Conservation (phyloP, 2,329 filamentous ascomycete species). For the Lomentospora prolificans region DNA sequence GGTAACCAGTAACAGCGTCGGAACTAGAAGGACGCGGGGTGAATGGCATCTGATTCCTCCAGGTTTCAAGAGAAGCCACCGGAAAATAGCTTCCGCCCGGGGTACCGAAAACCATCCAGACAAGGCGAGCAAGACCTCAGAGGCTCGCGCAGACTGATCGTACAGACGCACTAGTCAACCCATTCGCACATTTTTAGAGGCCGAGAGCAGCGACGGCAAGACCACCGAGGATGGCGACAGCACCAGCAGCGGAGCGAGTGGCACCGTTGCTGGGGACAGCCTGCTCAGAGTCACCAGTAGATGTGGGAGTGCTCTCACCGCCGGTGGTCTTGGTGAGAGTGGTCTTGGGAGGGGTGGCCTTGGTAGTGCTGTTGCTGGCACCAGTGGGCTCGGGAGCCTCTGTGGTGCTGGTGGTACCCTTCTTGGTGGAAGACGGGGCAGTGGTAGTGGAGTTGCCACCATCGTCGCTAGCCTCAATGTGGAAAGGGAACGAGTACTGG, state of each 20-base stretch:
- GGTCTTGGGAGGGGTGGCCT: conserved; percentile 14
- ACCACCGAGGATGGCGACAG: conserved; percentile 5
- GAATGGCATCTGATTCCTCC: neutral
- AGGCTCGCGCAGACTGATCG: neutral
- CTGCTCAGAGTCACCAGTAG: conserved; percentile 9
- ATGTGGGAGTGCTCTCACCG: conserved; percentile 12
- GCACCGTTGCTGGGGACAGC: conserved; percentile 6
- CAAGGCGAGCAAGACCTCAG: neutral
- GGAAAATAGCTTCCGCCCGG: neutral
- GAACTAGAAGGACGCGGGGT: neutral
- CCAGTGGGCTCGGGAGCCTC: conserved; percentile 10
- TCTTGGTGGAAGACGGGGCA: conserved; percentile 18
- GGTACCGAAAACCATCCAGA: neutral
- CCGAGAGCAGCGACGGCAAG: conserved; percentile 7
- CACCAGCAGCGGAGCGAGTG: conserved; percentile 1
- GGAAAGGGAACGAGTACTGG: conserved; percentile 56
- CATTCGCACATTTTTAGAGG: too few species aligned
- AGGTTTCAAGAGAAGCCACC: neutral
- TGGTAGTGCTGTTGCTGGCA: conserved; percentile 15
- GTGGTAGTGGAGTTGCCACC: conserved; percentile 19
- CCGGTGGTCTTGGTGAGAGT: conserved; percentile 12
- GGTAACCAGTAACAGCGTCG: neutral
- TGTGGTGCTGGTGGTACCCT: too few species aligned
- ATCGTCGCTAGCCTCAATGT: conserved; percentile 29
- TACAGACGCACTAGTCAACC: too few species aligned